Conservation (phyloP, 2,329 filamentous ascomycete species). For the Blastomyces percursus region DNA sequence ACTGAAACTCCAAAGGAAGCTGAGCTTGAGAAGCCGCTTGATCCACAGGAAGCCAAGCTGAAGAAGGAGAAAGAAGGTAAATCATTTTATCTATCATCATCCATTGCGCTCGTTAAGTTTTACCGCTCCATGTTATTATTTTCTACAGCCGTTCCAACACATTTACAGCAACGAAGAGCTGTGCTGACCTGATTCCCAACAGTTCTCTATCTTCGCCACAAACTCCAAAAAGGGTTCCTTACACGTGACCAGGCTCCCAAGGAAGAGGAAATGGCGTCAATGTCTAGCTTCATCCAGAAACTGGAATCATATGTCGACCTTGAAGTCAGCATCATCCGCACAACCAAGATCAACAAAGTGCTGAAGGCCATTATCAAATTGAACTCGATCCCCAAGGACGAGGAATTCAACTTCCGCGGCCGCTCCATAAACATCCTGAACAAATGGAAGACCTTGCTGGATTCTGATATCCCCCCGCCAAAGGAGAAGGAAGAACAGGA, state of each 20-base stretch:
- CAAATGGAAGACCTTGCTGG: slow-evolving; percentile 80
- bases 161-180: background rate
- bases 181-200: background rate
- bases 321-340: slow-evolving; percentile 77
- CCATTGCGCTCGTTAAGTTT: background rate
- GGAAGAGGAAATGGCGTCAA: slow-evolving; percentile 49
- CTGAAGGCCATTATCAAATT: slow-evolving; percentile 90
- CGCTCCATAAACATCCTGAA: slow-evolving; percentile 70
- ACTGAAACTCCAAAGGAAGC: slow-evolving; percentile 39
- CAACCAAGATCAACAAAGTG: slow-evolving; percentile 98
- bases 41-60: slow-evolving; percentile 44
- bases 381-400: slow-evolving; percentile 71
- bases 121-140: background rate
- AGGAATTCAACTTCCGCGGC: slow-evolving; percentile 78
- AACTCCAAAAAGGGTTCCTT: slow-evolving; percentile 87
- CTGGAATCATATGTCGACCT: slow-evolving; percentile 72
- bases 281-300: slow-evolving; percentile 46
- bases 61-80: slow-evolving; percentile 49
- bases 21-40: slow-evolving; percentile 43
- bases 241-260: slow-evolving; percentile 75
- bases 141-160: background rate
- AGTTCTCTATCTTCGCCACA: slow-evolving; percentile 90
- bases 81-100: slow-evolving; percentile 14
- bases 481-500: slow-evolving; percentile 23
- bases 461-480: slow-evolving; percentile 41